These are phyloP conservation scores for Alternaria rosae DNA, from an alignment of 2,329 filamentous ascomycete genomes.

Conservation along the genomic window DNA sequence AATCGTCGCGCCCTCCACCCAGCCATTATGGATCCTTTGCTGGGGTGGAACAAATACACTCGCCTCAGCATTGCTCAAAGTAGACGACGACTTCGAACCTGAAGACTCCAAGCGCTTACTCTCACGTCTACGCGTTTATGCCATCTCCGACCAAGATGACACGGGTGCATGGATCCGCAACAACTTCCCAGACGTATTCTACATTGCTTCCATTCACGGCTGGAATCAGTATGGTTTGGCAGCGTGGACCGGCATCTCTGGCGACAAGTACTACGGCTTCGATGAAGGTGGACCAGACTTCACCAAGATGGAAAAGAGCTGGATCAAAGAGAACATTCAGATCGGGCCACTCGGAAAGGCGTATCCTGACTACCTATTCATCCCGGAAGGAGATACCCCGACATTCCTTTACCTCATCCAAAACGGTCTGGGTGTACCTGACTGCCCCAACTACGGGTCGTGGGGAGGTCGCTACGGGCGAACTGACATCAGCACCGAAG, in stretches of 20 bases:
- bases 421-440: conserved; percentile 57
- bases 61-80: conserved; percentile 57
- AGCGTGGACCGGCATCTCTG: conserved; percentile 65
- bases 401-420: conserved; percentile 60
- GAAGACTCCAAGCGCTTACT: conserved; percentile 44
- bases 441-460: conserved; percentile 57
- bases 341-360: conserved; percentile 55
- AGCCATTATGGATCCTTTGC: conserved; percentile 61
- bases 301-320: conserved; percentile 58
- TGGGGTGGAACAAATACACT: conserved; percentile 65
- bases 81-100: conserved; percentile 42
- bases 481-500: conserved; percentile 45
- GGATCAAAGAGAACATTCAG: conserved; percentile 63
- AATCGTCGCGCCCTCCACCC: conserved; percentile 48
- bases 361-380: conserved; percentile 58
- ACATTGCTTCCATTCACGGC: conserved; percentile 63
- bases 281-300: conserved; percentile 59
- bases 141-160: conserved; percentile 68
- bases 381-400: conserved; percentile 63
- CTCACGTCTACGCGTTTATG: conserved; percentile 46
- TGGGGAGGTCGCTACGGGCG: conserved; percentile 59
- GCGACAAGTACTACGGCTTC: conserved; percentile 57
- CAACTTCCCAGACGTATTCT: conserved; percentile 63
- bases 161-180: conserved; percentile 64
- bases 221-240: conserved; percentile 64